A percentile compares a stretch with the other conserved stretches of the same genome.
phyloP scores from a whole-genome alignment of 1,139 yeast species.

The Geotrichum siamense region DNA sequence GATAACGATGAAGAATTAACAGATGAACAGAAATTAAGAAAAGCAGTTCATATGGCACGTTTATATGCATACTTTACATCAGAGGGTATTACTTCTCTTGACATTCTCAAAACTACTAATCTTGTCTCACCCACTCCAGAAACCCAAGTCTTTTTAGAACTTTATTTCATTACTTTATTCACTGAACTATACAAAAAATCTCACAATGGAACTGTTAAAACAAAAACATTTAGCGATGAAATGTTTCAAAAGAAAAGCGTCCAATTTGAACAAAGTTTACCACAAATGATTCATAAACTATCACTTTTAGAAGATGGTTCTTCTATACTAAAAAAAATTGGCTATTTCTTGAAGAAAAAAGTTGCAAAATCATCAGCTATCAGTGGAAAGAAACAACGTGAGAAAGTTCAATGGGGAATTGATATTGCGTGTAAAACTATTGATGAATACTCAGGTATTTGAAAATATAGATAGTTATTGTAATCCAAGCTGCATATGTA shows the following conservation, averaged over 20 bases:
- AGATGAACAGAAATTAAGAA: slow-evolving; percentile 48
- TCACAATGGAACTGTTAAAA: slow-evolving; percentile 12
- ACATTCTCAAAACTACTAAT: slow-evolving; percentile 64
- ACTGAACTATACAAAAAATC: slow-evolving; percentile 8
- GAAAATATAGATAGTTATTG: neutral
- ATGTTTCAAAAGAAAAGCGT: slow-evolving; percentile 18
- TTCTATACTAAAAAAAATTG: slow-evolving; percentile 62
- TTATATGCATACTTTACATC: slow-evolving; percentile 70
- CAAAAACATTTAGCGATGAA: slow-evolving; percentile 24
- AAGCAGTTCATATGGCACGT: slow-evolving; percentile 66
- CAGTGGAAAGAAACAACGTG: slow-evolving; percentile 39
- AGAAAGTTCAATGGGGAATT: slow-evolving; percentile 67
- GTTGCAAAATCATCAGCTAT: slow-evolving; percentile 39
- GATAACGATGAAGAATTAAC: slow-evolving; percentile 8
- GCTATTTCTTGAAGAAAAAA: slow-evolving; percentile 51
- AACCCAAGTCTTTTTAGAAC: slow-evolving; percentile 62
- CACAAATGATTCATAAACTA: slow-evolving; percentile 45
- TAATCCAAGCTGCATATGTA: too few species aligned
- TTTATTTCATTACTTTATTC: slow-evolving; percentile 56
- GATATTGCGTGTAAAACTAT: slow-evolving; percentile 48
- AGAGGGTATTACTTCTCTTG: slow-evolving; percentile 66
- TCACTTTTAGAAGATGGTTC: slow-evolving; percentile 41
- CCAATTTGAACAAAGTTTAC: slow-evolving; percentile 50
- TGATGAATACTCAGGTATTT: slow-evolving; percentile 37
- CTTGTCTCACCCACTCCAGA: slow-evolving; percentile 67